A percentile compares a stretch with the other conserved stretches of the same genome.
These are phyloP conservation scores for Circinella minor DNA, from an alignment of 371 early-diverging fungal genomes.

Conservation along the genomic window DNA sequence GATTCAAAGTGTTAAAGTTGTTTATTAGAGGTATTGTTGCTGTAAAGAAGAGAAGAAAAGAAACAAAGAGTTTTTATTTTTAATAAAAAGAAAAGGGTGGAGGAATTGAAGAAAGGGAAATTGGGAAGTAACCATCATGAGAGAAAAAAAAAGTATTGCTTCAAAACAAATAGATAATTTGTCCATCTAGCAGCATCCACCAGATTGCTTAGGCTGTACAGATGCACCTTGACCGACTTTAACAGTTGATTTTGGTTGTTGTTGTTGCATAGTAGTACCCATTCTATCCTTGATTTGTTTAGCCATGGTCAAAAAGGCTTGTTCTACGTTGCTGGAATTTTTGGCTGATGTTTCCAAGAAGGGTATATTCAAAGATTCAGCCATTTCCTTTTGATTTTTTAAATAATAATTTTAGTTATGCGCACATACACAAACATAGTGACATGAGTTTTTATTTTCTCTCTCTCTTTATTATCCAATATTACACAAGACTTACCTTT, in stretches of 20 bases:
- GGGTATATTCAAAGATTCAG: conserved; percentile 83
- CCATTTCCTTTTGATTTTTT: conserved; percentile 64
- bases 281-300: conserved; percentile 78
- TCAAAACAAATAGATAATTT: conserved; percentile 5
- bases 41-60: not conserved
- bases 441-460: too few species aligned
- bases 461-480: too few species aligned
- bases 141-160: not conserved
- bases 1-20: not conserved
- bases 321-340: conserved; percentile 92
- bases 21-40: conserved; percentile 3
- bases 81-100: conserved; percentile 12
- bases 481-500: conserved; percentile 44
- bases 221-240: conserved; percentile 51
- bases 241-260: conserved; percentile 47
- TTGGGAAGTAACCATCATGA: not conserved
- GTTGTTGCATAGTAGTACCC: conserved; percentile 39
- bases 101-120: not conserved
- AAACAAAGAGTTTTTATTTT: conserved; percentile 3
- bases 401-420: too few species aligned
- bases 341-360: conserved; percentile 96
- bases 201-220: conserved; percentile 47
- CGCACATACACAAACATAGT: too few species aligned
- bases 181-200: conserved; percentile 51
- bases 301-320: conserved; percentile 95